Base-by-base conservation (phyloP, 1,284 basidiomycete species). In the Volvariella volvacea region DNA sequence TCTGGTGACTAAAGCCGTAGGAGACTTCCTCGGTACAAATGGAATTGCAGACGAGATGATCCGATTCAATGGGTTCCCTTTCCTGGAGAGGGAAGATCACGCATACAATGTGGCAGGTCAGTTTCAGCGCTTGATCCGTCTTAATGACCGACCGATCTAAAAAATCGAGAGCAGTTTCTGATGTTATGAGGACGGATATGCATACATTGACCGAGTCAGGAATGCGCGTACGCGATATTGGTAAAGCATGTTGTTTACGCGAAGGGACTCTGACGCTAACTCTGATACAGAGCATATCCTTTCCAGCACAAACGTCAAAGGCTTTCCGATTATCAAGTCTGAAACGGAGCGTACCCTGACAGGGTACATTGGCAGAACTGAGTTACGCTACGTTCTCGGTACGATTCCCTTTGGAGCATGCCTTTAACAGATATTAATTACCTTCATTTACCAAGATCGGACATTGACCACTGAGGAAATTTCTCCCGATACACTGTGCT, bases 41-140 rank as follows among this genome's bases (percentile, higher is more conserved):
- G 96, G 96, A 1, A 97, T 99, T 52, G 92, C 95, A 3, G 96
- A 99, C 54, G 92, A 97, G 60, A 92, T 89, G 78, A 99, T 99
- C 57, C 79, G 84, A 17, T 95, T 99, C 67, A 98, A 96, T 59
- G 95, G 94, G 8, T 99, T 88, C 64, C 96, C 96, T 0, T 94
- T 95, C 71, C 70, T 99, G 46, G 90, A 93, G 63, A 93, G 93
- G 59, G 89, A 95, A 57, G 91, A 96, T 57, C 87, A 92, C 58
- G 81, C 86, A 0, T 95, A 89, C 57, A 84, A 95, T 55, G 85
- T 93, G 38, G 79, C 90, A 39, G 92, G 95, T 88, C 56, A 34
- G 74, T 55, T 25, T 15, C 44, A 38, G n/a, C 31, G 16, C 9
- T 34, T 50, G 15, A n/a, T 41, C 25, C 19, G 34, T n/a, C n/a